phyloP scores from a whole-genome alignment of 1,284 basidiomycete species.

The Ceratobasidium sp. region DNA sequence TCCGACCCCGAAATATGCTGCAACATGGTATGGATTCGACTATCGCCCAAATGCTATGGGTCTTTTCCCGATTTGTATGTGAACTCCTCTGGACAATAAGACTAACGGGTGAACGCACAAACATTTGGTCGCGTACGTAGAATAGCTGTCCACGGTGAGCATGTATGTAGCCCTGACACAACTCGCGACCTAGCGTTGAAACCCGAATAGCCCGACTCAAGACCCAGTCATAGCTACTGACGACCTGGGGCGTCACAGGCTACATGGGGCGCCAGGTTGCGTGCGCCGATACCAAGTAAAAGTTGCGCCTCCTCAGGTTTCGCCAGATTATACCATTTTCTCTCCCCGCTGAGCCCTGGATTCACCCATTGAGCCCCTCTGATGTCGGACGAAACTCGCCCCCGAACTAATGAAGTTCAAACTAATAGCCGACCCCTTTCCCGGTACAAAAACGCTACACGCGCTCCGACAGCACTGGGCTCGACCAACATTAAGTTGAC shows the following conservation, averaged over 20 bases:
- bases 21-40: no score
- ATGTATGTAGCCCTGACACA: slow-evolving; percentile 4
- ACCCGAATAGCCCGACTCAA: neutral
- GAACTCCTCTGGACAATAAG: no score
- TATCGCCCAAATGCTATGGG: no score
- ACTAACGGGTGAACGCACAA: no score
- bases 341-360: neutral
- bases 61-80: no score
- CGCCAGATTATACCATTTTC: slow-evolving; percentile 3
- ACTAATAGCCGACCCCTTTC: slow-evolving; percentile 4
- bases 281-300: neutral
- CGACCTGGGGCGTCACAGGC: slow-evolving; percentile 30
- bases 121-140: no score
- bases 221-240: neutral
- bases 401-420: slow-evolving; percentile 8
- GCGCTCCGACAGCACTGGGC: neutral
- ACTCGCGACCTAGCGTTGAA: slow-evolving; percentile 1
- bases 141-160: slow-evolving; percentile 22
- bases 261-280: neutral
- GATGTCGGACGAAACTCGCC: slow-evolving; percentile 20
- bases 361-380: slow-evolving; percentile 4
- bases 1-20: no score
- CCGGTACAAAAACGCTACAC: neutral
- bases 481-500: slow-evolving; percentile 15
- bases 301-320: slow-evolving; percentile 20